These are phyloP conservation scores for Trichoderma gamsii DNA, from an alignment of 495 filamentous ascomycete species.

Conservation along the genomic window DNA sequence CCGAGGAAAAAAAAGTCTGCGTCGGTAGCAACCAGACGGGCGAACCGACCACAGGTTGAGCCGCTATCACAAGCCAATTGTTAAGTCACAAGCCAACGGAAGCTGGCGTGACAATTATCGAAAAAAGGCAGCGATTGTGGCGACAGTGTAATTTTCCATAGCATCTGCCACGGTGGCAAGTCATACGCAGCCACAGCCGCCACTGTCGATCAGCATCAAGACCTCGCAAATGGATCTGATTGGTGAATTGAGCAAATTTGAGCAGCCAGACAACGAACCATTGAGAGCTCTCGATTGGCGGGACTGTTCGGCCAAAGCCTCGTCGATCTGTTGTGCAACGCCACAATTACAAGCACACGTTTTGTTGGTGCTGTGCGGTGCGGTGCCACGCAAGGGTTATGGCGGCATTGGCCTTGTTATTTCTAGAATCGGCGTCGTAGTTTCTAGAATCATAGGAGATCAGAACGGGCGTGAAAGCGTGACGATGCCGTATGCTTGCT, in stretches of 20 bases:
- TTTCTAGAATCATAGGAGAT: too few relatives aligned
- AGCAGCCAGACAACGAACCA: too few relatives aligned
- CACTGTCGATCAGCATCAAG: not conserved
- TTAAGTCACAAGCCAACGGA: not conserved
- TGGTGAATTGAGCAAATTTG: too few relatives aligned
- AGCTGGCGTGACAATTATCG: not conserved
- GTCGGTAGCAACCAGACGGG: too few relatives aligned
- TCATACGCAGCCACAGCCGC: not conserved
- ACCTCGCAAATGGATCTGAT: too few relatives aligned
- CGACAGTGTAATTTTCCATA: not conserved
- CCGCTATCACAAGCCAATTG: not conserved
- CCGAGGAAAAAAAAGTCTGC: too few relatives aligned
- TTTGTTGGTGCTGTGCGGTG: not conserved
- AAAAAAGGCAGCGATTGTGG: not conserved
- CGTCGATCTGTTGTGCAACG: conserved; percentile 2
- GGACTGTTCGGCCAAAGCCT: not conserved
- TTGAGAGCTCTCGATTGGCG: too few relatives aligned
- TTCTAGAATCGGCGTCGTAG: too few relatives aligned
- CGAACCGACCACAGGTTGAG: too few relatives aligned
- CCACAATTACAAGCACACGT: not conserved
- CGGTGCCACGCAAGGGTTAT: not conserved
- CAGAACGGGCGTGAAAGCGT: too few relatives aligned
- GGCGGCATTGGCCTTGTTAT: not conserved
- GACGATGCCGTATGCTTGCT: too few relatives aligned
- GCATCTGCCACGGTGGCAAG: not conserved